Evolutionary conservation across 257 asterid species (phyloP).

Genomic region (Nemophila menziesii): DNA sequence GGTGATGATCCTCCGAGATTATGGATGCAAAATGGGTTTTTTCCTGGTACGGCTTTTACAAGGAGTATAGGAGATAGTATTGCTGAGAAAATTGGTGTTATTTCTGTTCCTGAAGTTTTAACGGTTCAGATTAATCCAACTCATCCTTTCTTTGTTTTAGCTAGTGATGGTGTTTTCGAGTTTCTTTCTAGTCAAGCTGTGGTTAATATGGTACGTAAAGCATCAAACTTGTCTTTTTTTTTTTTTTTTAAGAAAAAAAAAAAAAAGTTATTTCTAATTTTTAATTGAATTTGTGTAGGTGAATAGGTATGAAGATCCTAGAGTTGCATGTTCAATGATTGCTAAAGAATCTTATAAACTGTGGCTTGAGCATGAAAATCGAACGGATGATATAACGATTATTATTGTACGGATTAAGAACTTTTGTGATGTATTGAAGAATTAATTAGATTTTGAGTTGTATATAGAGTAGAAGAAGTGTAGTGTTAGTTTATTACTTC

Average conservation of each 20-base stretch:
- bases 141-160: conserved; percentile 74
- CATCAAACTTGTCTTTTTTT: background rate
- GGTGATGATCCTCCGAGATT: conserved; percentile 94
- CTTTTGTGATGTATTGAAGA: conserved; percentile 43
- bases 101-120: conserved; percentile 75
- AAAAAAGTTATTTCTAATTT: too few species aligned
- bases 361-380: conserved; percentile 83
- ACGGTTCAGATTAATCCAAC: conserved; percentile 40
- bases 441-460: too few species aligned
- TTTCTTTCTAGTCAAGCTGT: conserved; percentile 78
- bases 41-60: conserved; percentile 95
- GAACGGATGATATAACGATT: conserved; percentile 90
- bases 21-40: conserved; percentile 90
- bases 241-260: too few species aligned
- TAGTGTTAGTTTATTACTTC: too few species aligned
- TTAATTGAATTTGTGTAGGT: conserved; percentile 47
- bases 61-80: conserved; percentile 78
- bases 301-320: conserved; percentile 45
- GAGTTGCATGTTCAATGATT: conserved; percentile 77
- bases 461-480: too few species aligned
- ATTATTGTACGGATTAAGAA: conserved; percentile 73
- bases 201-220: conserved; percentile 68
- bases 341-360: conserved; percentile 71
- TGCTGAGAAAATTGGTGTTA: conserved; percentile 83
- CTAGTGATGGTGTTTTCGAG: conserved; percentile 91